Base-by-base conservation (phyloP, 768 basidiomycete genomes). In the Mycena rebaudengoi region DNA sequence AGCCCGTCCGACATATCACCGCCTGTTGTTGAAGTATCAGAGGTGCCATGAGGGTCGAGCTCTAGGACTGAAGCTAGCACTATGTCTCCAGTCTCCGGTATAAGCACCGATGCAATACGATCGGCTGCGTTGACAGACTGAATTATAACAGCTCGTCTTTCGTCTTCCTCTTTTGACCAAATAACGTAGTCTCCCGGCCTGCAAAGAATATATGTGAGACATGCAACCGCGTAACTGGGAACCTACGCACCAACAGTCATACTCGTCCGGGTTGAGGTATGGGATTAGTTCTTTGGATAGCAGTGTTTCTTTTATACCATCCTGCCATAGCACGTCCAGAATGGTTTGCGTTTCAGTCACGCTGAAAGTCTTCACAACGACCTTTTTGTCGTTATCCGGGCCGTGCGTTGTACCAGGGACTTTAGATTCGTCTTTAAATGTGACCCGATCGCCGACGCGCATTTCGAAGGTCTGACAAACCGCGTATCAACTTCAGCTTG, bases 171-270 rank as follows among this genome's bases (percentile, higher is more conserved):
- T 70, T 90, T 90, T n/a, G n/a, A n/a, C 88, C 92, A 95, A 18
- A 95, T 68, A 14, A 96, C 91, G 75, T 94, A 89, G 71, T 98
- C 95, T 18, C 96, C 96, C 6, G 96, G 96, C 94, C 94, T 95
- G 54, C 20, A 49, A 45, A 52, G 7, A 60, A 8, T n/a, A n/a
- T n/a, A n/a, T 30, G 37, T 41, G 30, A 63, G 25, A 7, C 43
- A 62, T n/a, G 40, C 35, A 16, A 3, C 28, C 20, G 44, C 8
- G 46, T 60, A 10, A 46, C 21, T 10, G 21, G 50, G 43, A 51
- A 11, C 13, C 23, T 28, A 75, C 89, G 70, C 67, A 92, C 92
- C 92, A 96, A 74, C 90, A 94, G 73, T 95, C 96, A 73, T 92
- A 94, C 76, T 98, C 96, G 74, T 97, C 96, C 11, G 94, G 86